Percentiles rank a stretch among this genome's conserved stretches.
Conservation (phyloP, 2,329 filamentous ascomycete genomes). For the Emmonsia crescens region DNA sequence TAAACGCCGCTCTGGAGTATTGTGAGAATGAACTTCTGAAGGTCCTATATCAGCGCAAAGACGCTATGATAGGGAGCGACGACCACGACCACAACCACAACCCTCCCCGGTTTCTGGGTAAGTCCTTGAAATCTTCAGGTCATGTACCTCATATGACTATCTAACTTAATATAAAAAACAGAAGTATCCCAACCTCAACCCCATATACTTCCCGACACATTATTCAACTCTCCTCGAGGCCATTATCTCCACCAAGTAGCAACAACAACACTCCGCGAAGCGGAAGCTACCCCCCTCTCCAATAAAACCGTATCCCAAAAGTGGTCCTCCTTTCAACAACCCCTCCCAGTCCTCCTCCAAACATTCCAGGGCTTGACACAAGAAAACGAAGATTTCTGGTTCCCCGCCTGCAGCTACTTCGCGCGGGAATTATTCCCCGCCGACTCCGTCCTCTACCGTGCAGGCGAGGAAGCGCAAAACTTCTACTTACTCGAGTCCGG, state of each 20-base stretch:
- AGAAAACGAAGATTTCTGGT: constrained; percentile 94
- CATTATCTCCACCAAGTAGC: constrained; percentile 70
- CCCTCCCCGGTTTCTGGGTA: constrained; percentile 4
- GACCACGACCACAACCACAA: constrained; percentile 6
- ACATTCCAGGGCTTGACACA: constrained; percentile 84
- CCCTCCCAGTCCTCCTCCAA: constrained; percentile 81
- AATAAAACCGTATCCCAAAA: constrained; percentile 41
- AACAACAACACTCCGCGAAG: constrained; percentile 58
- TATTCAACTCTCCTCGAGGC: constrained; percentile 66
- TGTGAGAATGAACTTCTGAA: constrained; percentile 92
- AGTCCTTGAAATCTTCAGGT: neutral
- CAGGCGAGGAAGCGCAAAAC: constrained; percentile 64
- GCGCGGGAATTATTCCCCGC: constrained; percentile 53
- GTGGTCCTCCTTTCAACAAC: constrained; percentile 83
- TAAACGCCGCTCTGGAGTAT: constrained; percentile 86
- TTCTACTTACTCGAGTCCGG: constrained; percentile 89
- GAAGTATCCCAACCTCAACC: neutral
- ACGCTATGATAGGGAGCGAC: constrained; percentile 29
- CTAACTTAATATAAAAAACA: neutral
- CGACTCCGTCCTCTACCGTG: constrained; percentile 64
- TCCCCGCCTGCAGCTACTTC: constrained; percentile 67
- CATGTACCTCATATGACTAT: neutral
- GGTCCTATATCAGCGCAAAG: constrained; percentile 61
- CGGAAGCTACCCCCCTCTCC: constrained; percentile 39
- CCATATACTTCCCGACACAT: constrained; percentile 33